Evolutionary conservation across 352 stramenopile species (phyloP), one percentile per base, ranked within the genome.

Genomic region (Globisporangium megalacanthum): DNA sequence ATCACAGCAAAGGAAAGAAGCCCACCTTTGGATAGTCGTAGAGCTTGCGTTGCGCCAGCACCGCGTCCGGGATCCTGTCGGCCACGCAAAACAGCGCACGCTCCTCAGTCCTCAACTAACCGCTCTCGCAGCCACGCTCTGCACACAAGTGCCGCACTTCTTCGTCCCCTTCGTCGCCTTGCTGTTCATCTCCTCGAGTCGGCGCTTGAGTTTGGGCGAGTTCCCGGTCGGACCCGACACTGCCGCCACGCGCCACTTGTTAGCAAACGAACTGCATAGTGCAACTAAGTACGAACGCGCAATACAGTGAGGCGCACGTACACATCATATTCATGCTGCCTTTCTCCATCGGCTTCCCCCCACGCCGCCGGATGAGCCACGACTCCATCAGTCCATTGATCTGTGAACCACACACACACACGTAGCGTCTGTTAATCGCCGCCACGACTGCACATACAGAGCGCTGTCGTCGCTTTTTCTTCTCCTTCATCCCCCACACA

Each of bases 321-420:
- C 52, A 19, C 54, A 45, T 60, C 72, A 52, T 72, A 79, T 78
- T 62, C 63, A 88, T 72, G 58, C 75, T 78, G 45, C 65, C 77
- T 60, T 87, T 90, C 56, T 92, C 83, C 66, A 92, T 85, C 17
- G 83, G 78, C 45, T 92, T 92, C 13, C 83, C 83, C 42, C 83
- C 83, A 6, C 83, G 79, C n/a, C 83, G 74, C 45, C 79, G 79
- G 49, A 92, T 89, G 29, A 92, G 64, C 83, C 83, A 92, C 61
- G 78, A 83, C 65, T 92, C 83, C 83, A 92, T 92, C 45, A 92
- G 59, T 6, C 83, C 83, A 56, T 92, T 92, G 64, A 92, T 92
- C 78, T 91, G 29, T 37, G 13, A 20, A 37, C 11, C 13, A 39
- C 25, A 33, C 10, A 6, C 14, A 52, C 20, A 55, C 36, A 56